These are phyloP conservation scores for Saccharum spontaneum DNA, from an alignment of 176 grass and related monocot species.

Conservation along the genomic window DNA sequence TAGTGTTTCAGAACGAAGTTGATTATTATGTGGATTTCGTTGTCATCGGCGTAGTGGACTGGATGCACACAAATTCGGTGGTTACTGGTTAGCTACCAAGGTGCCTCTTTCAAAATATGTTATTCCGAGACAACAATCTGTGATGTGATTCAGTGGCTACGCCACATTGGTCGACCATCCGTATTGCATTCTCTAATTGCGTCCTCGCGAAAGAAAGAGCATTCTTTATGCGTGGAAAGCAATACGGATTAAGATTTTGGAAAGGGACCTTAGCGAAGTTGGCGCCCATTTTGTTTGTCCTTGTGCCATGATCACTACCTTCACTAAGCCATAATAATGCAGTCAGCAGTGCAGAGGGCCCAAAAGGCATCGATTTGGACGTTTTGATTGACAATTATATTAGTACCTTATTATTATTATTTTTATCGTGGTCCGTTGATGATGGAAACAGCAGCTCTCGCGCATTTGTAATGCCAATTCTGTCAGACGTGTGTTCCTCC, in stretches of 20 bases:
- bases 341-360: not conserved
- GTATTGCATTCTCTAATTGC: constrained; percentile 12
- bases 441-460: not conserved
- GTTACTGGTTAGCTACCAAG: not conserved
- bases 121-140: not conserved
- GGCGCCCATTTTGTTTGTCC: not conserved
- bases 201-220: not conserved
- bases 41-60: too few relatives aligned
- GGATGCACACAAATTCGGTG: too few relatives aligned
- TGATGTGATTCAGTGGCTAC: constrained; percentile 9
- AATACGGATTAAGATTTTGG: not conserved
- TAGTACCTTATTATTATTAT: not conserved
- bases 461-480: not conserved
- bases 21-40: not conserved
- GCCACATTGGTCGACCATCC: not conserved
- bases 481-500: not conserved
- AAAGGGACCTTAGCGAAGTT: not conserved
- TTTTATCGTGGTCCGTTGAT: not conserved
- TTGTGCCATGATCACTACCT: constrained; percentile 25
- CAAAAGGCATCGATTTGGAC: constrained; percentile 12
- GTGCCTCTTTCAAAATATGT: not conserved
- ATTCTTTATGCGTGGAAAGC: constrained; percentile 2
- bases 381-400: constrained; percentile 15
- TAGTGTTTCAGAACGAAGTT: not conserved
- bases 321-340: constrained; percentile 30